Percentiles rank a stretch among this genome's conserved stretches.
Conservation (phyloP, 1,139 yeast species). For the Scheffersomyces illinoinensis region DNA sequence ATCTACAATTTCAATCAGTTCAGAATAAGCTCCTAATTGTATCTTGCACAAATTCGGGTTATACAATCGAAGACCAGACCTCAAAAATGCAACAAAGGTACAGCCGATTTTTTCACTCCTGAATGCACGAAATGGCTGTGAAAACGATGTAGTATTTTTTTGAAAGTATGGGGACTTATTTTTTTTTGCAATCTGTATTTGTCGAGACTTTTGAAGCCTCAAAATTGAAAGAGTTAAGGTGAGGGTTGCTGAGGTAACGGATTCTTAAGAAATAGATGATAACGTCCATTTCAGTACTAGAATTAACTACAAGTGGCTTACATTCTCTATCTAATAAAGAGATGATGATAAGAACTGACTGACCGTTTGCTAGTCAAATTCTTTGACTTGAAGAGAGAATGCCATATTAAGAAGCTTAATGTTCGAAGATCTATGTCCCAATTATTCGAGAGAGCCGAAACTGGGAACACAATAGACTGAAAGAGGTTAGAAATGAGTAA, state of each 20-base stretch:
- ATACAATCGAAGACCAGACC: not conserved
- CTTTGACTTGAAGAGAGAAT: not conserved
- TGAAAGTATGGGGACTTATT: not conserved
- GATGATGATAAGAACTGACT: not conserved
- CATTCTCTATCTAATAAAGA: not conserved
- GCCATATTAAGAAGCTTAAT: not conserved
- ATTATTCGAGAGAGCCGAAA: too few relatives aligned
- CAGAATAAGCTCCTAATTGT: not conserved
- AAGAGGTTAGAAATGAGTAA: not conserved
- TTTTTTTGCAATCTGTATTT: not conserved
- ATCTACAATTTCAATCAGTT: not conserved
- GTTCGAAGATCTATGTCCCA: not conserved
- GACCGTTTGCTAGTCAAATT: not conserved
- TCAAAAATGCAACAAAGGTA: not conserved
- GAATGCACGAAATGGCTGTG: not conserved
- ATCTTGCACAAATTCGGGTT: not conserved
- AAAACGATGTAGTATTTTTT: not conserved
- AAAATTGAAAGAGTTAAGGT: not conserved
- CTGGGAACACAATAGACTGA: not conserved
- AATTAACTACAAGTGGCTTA: not conserved
- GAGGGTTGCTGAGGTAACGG: not conserved
- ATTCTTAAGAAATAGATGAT: not conserved
- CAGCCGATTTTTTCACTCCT: not conserved
- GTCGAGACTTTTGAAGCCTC: not conserved
- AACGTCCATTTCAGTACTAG: not conserved